Percentiles rank a stretch among this genome's conserved stretches.
Evolutionary conservation across 2,329 filamentous ascomycete species (phyloP).

Genomic region (Aureobasidium musti): DNA sequence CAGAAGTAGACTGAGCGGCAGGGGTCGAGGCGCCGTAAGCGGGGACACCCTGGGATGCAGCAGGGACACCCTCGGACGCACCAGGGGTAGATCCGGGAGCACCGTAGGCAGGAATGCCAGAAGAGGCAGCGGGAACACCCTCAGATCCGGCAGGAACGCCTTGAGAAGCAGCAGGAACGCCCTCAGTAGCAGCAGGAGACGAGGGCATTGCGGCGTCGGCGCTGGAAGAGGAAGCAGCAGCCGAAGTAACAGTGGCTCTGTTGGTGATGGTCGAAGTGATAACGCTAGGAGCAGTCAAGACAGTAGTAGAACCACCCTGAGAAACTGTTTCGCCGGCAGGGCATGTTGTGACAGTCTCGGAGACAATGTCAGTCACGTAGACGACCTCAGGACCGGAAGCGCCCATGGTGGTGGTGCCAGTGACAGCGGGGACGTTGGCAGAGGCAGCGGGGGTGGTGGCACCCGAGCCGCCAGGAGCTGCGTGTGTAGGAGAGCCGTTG

Average conservation of each 20-base stretch:
- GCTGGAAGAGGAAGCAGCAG: not conserved
- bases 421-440: not conserved
- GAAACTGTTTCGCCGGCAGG: conserved; percentile 25
- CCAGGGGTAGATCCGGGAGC: not conserved
- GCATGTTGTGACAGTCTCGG: conserved; percentile 27
- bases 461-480: not conserved
- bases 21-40: not conserved
- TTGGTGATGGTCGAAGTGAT: conserved; percentile 21
- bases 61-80: not conserved
- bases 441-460: conserved; percentile 7
- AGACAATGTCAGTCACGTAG: conserved; percentile 28
- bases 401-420: conserved; percentile 16
- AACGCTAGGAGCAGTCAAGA: conserved; percentile 26
- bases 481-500: conserved; percentile 1
- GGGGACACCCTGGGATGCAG: conserved; percentile 2
- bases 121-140: not conserved
- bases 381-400: conserved; percentile 9
- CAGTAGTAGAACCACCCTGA: conserved; percentile 14
- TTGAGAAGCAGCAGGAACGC: not conserved
- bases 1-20: not conserved
- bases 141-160: not conserved
- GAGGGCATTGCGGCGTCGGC: conserved; percentile 3
- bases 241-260: conserved; percentile 10
- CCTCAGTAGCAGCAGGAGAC: not conserved
- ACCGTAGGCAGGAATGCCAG: conserved; percentile 1